Percentiles rank a stretch among this genome's conserved stretches.
Conservation (phyloP, 169 alveolate genomes). For the Babesia sp. region DNA sequence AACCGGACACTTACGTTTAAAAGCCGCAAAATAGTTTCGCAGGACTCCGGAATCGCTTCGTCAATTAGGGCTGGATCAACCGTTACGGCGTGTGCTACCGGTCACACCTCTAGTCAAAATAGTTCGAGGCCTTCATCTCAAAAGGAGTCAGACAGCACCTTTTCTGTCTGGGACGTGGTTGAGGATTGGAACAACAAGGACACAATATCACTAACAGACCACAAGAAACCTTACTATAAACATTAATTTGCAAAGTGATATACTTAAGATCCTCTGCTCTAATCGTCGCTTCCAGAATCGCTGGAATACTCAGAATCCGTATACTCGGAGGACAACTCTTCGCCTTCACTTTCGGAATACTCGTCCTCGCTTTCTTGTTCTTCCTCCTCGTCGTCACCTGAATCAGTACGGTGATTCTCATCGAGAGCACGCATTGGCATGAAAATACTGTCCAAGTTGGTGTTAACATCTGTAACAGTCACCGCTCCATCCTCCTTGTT, state of each 20-base stretch:
- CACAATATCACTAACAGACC: slow-evolving; percentile 5
- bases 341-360: background rate
- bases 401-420: background rate
- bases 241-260: too few relatives aligned
- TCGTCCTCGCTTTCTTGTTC: background rate
- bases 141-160: background rate
- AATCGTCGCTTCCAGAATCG: slow-evolving; percentile 5
- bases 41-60: background rate
- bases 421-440: background rate
- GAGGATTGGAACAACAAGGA: slow-evolving; percentile 14
- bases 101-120: background rate
- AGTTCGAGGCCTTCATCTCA: background rate
- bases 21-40: slow-evolving; percentile 2
- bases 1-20: background rate
- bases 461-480: background rate
- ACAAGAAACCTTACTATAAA: background rate
- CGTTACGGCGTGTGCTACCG: slow-evolving; percentile 4
- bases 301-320: slow-evolving; percentile 12
- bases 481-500: background rate
- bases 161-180: slow-evolving; percentile 18
- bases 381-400: background rate
- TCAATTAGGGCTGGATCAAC: slow-evolving; percentile 8
- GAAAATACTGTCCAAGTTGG: slow-evolving; percentile 13
- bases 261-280: too few relatives aligned
- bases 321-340: background rate